Base-by-base conservation (phyloP, 805 yeast species). In the Myxozyma udenii region DNA sequence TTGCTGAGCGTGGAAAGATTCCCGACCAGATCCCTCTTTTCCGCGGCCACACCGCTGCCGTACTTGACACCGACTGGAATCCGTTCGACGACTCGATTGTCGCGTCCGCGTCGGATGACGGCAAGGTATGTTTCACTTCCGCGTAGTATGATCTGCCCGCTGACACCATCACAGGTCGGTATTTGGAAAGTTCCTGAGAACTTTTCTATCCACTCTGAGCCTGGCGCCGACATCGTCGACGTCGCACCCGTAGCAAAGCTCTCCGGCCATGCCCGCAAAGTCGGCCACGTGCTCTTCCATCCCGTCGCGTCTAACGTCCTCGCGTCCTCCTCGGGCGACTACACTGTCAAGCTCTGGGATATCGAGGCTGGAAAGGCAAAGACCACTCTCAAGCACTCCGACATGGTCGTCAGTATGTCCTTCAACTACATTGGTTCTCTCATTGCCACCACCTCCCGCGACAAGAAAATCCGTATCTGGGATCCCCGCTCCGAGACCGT, bases 31-130 rank as follows among this genome's bases (percentile, higher is more conserved):
- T 89, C 44, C 93, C 98, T 1, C 76, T 93, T 60, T 93, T 91
- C 70, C 81, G 96, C 64, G 98, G 98, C 14, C 98, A 91, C 68
- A 85, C 90, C 28, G 96, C 95, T 24, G 84, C 95, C 6, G 97
- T 93, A 32, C 77, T 93, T 61, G 99, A 93, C 71, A 91, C 98
- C 0, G 95, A 87, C 51, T 93, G 91, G 75, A 85, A 89, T 70
- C 98, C 98, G 1, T 93, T 90, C 68, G 79, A 91, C 66, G 83
- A 81, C 52, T 74, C 77, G 59, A 77, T 81, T 62, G 70, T 90
- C 48, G 95, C 83, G 3, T 85, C 95, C 45, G 83, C 86, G 41
- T 84, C 95, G 25, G 91, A 85, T 55, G 95, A 85, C 65, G 86
- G 83, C 65, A 84, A 88, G 49, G 58, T 53, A 47, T 3, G 48